These are phyloP conservation scores for Colletotrichum nymphaeae DNA, from an alignment of 2,329 filamentous ascomycete species.

Conservation along the genomic window DNA sequence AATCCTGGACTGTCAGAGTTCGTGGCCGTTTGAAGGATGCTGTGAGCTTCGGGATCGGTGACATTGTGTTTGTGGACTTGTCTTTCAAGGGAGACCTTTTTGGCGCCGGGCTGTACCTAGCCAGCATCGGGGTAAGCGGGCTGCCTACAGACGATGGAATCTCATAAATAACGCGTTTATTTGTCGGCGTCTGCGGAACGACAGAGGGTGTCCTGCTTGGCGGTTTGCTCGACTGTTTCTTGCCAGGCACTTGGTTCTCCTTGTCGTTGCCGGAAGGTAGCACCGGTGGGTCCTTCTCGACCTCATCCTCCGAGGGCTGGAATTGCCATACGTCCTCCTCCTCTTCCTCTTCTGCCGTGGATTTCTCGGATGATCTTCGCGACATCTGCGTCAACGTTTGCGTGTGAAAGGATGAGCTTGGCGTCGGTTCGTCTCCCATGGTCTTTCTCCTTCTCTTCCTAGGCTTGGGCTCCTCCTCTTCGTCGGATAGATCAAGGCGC, in stretches of 20 bases:
- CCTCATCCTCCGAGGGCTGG: constrained; percentile 54
- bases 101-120: constrained; percentile 49
- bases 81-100: constrained; percentile 52
- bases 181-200: constrained; percentile 56
- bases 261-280: constrained; percentile 54
- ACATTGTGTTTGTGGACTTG: constrained; percentile 43
- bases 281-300: constrained; percentile 39
- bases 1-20: constrained; percentile 57
- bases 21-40: constrained; percentile 40
- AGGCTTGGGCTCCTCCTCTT: constrained; percentile 37
- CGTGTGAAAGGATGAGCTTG: constrained; percentile 50
- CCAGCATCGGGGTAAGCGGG: constrained; percentile 53
- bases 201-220: constrained; percentile 44
- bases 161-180: constrained; percentile 47
- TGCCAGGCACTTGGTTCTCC: constrained; percentile 32
- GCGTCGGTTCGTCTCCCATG: constrained; percentile 41
- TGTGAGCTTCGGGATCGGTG: constrained; percentile 21
- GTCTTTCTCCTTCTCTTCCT: constrained; percentile 42
- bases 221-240: constrained; percentile 43
- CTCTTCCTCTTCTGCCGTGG: constrained; percentile 25
- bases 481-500: constrained; percentile 41
- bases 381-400: constrained; percentile 56
- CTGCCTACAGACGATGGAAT: constrained; percentile 59
- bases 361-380: constrained; percentile 54
- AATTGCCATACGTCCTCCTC: constrained; percentile 39